Evolutionary conservation across 148 eudicot species (phyloP), one percentile per base, ranked within the genome.

Genomic region (Dysphania ambrosioides): DNA sequence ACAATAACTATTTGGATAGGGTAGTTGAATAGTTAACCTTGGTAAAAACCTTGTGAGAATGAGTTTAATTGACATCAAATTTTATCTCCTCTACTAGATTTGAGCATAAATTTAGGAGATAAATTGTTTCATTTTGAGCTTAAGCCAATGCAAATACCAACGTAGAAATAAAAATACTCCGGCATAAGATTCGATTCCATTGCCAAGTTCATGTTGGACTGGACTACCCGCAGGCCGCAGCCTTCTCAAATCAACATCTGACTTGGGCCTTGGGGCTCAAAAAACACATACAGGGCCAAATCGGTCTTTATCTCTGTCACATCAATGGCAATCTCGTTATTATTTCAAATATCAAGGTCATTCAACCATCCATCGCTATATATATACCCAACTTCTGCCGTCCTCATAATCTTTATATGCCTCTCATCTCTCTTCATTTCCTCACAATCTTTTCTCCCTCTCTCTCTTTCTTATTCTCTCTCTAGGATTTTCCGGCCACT

Each of bases 271-370:
- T 7, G 21, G 2, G 21, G 2, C 19, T 2, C 30, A 29, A 40
- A 8, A 16, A 69, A 19, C 1, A 29, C n/a, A 0, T 18, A 4
- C 34, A 29, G 11, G 73, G 67, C 27, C 8, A 42, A 31, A 5
- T 38, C 16, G 4, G 59, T 76, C 29, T 2, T 57, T 71, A 13
- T 29, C 15, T 13, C 26, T 6, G 18, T 21, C 36, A 49, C 18
- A 13, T 1, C 29, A 51, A 47, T 80, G 83, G 83, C 64, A 80
- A 6, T 75, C 38, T 66, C 23, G 84, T 42, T 6, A 74, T 64
- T 82, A 44, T 0, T 7, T 9, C 32, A 31, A 56, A 9, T 6
- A 27, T 0, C 23, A 74, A 21, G 84, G 73, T 23, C 64, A 35
- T 40, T 68, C 29, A 19, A 12, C 26, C 6, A 44, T 71, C 70